Percentiles rank a stretch among this genome's conserved stretches.
phyloP scores from a whole-genome alignment of 2,329 filamentous ascomycete species.

The Trichoderma simmonsii region DNA sequence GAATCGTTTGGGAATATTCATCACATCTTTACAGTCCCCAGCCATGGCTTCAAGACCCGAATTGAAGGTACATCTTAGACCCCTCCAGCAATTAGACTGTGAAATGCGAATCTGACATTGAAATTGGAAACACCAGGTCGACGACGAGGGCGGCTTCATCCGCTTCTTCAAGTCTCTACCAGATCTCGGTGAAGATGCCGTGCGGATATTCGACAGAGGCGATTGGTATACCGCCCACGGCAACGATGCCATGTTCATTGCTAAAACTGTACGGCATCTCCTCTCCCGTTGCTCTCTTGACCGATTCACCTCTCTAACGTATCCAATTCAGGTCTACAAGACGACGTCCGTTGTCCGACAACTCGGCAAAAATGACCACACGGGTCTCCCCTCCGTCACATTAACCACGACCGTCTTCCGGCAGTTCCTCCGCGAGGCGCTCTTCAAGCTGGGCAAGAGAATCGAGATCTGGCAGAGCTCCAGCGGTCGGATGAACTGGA shows the following conservation, averaged over 20 bases:
- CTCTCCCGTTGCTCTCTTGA: background rate
- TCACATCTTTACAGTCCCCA: background rate
- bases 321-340: slow-evolving; percentile 72
- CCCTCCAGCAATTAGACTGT: background rate
- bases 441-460: slow-evolving; percentile 86
- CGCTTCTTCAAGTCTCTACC: slow-evolving; percentile 90
- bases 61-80: slow-evolving; percentile 54
- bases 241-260: slow-evolving; percentile 79
- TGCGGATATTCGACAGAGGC: slow-evolving; percentile 89
- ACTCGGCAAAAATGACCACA: slow-evolving; percentile 77
- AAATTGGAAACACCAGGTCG: slow-evolving; percentile 57
- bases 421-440: slow-evolving; percentile 89
- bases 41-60: slow-evolving; percentile 70
- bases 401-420: slow-evolving; percentile 94
- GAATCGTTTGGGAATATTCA: background rate
- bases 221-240: slow-evolving; percentile 97
- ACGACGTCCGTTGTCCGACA: slow-evolving; percentile 93
- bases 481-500: slow-evolving; percentile 83
- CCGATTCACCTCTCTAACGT: background rate
- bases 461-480: slow-evolving; percentile 84
- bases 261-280: slow-evolving; percentile 57
- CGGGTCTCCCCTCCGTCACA: slow-evolving; percentile 87
- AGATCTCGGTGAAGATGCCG: slow-evolving; percentile 64
- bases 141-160: slow-evolving; percentile 96
- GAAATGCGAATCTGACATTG: slow-evolving; percentile 12